Evolutionary conservation across 1,284 basidiomycete genomes (phyloP), one percentile per base, ranked within the genome.

Genomic region (Taiwanofungus camphoratus): DNA sequence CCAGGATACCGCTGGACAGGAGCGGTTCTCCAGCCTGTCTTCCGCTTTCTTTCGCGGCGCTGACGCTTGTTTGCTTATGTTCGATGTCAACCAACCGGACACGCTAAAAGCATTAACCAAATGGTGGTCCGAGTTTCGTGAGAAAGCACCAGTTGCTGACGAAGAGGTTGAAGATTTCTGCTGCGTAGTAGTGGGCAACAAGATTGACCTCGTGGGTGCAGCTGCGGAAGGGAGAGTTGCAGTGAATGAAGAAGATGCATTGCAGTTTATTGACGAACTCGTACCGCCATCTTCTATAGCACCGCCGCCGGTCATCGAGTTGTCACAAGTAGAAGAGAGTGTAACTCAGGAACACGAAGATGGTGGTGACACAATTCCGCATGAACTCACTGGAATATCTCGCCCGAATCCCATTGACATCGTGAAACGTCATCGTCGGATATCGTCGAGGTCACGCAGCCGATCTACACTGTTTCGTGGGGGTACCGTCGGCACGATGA

Each of bases 41-140:
- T 71, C 76, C 0, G 86, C 88, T 0, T 91, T 91, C 66, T 91
- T 88, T 54, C 75, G 88, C 6, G 85, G 86, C 1, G 84, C 87
- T 4, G 87, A 90, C 56, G 88, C 87, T 0, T 85, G 74, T 3
- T 52, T 92, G n/a, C 70, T 92, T 46, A 77, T 89, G 68, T 92
- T 84, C 59, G 85, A 90, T 53, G 79, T 85, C 30, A 84, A 80
- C 51, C 61, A 74, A 6, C 78, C 74, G 0, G 67, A 77, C 30
- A 79, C 81, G 2, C 69, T 89, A 44, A 48, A 65, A 0, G 69
- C 73, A 0, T 67, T 91, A 35, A 64, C 55, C n/a, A 78, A 75
- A 46, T 91, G 87, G 87, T 90, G 86, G 83, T 57, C 66, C 20
- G 80, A 87, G 52, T 92, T 91, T 63, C 66, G 72, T 41, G 71